Evolutionary conservation across 2,329 filamentous ascomycete genomes (phyloP), one percentile per base, ranked within the genome.

Genomic region (Alternaria atra): DNA sequence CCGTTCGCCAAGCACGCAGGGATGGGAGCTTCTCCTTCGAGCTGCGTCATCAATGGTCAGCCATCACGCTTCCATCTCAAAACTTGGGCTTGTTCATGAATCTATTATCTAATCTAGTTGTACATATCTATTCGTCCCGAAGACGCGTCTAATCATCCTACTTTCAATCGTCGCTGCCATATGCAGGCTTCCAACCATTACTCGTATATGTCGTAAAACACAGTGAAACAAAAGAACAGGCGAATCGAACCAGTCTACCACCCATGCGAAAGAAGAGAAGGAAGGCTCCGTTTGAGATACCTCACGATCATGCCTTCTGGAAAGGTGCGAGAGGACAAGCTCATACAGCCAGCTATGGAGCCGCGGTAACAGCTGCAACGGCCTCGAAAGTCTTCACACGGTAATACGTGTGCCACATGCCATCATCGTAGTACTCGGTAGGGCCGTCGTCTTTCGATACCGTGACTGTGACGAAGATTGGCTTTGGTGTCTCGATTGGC

Each of bases 351-450:
- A 35, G 47, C 42, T 27, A 52, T 30, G 40, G 34, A 6, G 58
- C 50, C 35, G 58, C n/a, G 1, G 51, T 67, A 29, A 52, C 63
- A 13, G 59, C 52, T 4, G 44, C 68, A 23, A 51, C 64, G 13
- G 62, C 52, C 44, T 63, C 65, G 37, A 72, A 76, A 8, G 71
- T 75, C 63, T 80, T 79, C 60, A 80, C 63, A 0, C 70, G 67
- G 62, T 83, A 83, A 23, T 61, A 71, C 6, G 81, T 83, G 60
- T 82, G 80, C 80, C 80, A 83, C 68, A 80, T 65, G n/a, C 81
- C 81, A 52, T 80, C 68, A 58, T 82, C 81, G 58, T 82, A 83
- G 70, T 79, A 82, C 34, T 75, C 66, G 2, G 75, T 78, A 8
- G 77, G 69, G 8, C 58, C 68, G 7, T 65, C 61, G 9, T 66